A percentile compares a stretch with the other conserved stretches of the same genome.
These are phyloP conservation scores for Fusarium sp. DNA, from an alignment of 2,329 filamentous ascomycete genomes.

Conservation along the genomic window DNA sequence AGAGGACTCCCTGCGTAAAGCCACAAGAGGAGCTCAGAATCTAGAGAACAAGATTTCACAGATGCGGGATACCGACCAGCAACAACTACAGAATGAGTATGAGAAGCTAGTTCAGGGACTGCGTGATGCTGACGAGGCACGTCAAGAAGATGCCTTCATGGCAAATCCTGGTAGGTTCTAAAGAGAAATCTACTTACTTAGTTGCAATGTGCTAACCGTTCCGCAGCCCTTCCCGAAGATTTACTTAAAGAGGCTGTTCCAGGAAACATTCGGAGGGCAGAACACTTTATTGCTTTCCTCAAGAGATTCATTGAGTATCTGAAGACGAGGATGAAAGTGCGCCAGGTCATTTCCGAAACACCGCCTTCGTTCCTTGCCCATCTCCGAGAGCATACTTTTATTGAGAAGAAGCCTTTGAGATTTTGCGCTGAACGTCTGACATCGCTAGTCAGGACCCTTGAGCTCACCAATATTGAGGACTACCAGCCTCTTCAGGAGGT, in stretches of 20 bases:
- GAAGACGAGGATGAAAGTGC: slow-evolving; percentile 97
- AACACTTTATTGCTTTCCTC: slow-evolving; percentile 94
- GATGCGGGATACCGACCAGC: slow-evolving; percentile 95
- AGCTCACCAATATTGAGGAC: slow-evolving; percentile 97
- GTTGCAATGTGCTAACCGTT: background rate
- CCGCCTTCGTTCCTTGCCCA: slow-evolving; percentile 93
- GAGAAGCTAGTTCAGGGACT: slow-evolving; percentile 93
- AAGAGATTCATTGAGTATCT: slow-evolving; percentile 98
- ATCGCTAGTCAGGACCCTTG: slow-evolving; percentile 91
- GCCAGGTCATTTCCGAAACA: slow-evolving; percentile 96
- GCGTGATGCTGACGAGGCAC: slow-evolving; percentile 85
- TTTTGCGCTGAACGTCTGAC: slow-evolving; percentile 97
- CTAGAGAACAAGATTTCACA: slow-evolving; percentile 90
- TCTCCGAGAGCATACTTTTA: slow-evolving; percentile 95
- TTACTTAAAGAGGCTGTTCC: slow-evolving; percentile 95
- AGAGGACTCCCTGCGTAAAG: slow-evolving; percentile 91
- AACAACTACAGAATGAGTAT: slow-evolving; percentile 95
- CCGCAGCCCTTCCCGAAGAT: slow-evolving; percentile 83
- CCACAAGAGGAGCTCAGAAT: slow-evolving; percentile 89
- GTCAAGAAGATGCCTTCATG: slow-evolving; percentile 97
- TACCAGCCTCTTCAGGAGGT: slow-evolving; percentile 97
- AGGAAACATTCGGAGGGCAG: slow-evolving; percentile 93
- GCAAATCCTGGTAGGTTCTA: slow-evolving; percentile 75
- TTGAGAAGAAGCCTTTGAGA: slow-evolving; percentile 92
- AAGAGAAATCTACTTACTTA: background rate